These are phyloP conservation scores for Aspergillus carbonarius DNA, from an alignment of 2,329 filamentous ascomycete species.

Conservation along the genomic window DNA sequence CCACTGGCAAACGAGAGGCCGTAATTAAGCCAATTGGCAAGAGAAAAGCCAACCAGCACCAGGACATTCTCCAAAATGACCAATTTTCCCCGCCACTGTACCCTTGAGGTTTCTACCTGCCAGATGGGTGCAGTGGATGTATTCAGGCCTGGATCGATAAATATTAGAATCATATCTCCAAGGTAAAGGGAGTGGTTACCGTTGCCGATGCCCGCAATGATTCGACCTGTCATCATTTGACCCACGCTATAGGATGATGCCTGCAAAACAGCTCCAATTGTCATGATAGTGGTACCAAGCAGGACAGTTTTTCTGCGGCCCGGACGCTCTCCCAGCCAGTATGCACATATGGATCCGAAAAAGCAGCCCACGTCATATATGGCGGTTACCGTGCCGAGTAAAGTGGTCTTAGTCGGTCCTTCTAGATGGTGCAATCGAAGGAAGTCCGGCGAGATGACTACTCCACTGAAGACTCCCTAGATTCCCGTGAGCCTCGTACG, in stretches of 20 bases:
- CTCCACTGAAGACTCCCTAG: conserved; percentile 11
- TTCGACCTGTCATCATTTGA: conserved; percentile 52
- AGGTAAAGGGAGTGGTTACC: conserved; percentile 25
- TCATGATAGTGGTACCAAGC: conserved; percentile 40
- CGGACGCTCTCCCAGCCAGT: conserved; percentile 45
- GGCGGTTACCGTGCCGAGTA: conserved; percentile 11
- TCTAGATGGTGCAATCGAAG: conserved; percentile 7
- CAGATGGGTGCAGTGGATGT: conserved; percentile 49
- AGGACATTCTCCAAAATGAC: conserved; percentile 44
- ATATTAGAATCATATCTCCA: not conserved
- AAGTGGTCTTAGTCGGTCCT: conserved; percentile 2
- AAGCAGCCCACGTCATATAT: conserved; percentile 29
- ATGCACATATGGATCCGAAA: conserved; percentile 45
- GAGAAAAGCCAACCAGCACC: conserved; percentile 6
- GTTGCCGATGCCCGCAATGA: conserved; percentile 50
- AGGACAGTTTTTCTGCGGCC: conserved; percentile 45
- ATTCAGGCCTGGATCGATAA: conserved; percentile 43
- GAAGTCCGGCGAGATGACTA: conserved; percentile 8
- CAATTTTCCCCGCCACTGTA: conserved; percentile 47
- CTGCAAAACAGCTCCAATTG: conserved; percentile 50
- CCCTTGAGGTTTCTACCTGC: conserved; percentile 4
- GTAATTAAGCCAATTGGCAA: conserved; percentile 12
- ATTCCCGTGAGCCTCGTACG: not conserved
- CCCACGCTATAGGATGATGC: conserved; percentile 45
- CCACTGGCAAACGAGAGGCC: conserved; percentile 6